Percentiles rank a stretch among this genome's conserved stretches.
phyloP scores from a whole-genome alignment of 176 grass and related monocot species.

The Puya raimondii region DNA sequence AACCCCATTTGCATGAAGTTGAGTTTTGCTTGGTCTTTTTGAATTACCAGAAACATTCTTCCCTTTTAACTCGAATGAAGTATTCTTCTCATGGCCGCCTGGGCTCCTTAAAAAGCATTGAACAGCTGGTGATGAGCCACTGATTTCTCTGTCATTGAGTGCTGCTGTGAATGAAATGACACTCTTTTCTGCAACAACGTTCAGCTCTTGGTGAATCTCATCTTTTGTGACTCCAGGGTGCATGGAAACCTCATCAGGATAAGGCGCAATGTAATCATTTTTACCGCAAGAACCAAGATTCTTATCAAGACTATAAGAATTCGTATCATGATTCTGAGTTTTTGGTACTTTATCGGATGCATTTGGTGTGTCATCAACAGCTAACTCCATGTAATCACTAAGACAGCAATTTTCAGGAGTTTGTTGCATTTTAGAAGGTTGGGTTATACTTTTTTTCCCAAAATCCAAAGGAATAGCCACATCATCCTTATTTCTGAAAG shows the following conservation, averaged over 20 bases:
- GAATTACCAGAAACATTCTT: constrained; percentile 12
- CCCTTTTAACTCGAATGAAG: constrained; percentile 9
- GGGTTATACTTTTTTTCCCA: neutral
- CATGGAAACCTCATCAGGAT: constrained; percentile 20
- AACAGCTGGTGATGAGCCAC: constrained; percentile 14
- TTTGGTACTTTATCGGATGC: neutral
- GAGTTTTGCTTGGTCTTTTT: constrained; percentile 14
- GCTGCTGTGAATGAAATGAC: constrained; percentile 16
- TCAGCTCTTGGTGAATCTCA: constrained; percentile 18
- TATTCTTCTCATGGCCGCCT: constrained; percentile 20
- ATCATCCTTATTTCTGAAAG: neutral
- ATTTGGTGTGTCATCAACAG: neutral
- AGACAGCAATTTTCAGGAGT: neutral
- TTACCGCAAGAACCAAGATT: neutral
- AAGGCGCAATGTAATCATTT: neutral
- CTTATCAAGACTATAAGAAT: neutral
- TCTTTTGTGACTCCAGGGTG: constrained; percentile 23
- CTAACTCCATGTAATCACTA: neutral
- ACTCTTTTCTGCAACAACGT: constrained; percentile 30
- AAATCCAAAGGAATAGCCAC: neutral
- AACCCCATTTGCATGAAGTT: constrained; percentile 12
- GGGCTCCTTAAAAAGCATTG: constrained; percentile 14
- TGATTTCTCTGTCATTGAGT: constrained; percentile 4
- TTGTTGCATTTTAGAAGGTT: neutral
- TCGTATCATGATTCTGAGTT: neutral